Evolutionary conservation across 805 yeast species (phyloP).

Genomic region (Priceomyces castillae): DNA sequence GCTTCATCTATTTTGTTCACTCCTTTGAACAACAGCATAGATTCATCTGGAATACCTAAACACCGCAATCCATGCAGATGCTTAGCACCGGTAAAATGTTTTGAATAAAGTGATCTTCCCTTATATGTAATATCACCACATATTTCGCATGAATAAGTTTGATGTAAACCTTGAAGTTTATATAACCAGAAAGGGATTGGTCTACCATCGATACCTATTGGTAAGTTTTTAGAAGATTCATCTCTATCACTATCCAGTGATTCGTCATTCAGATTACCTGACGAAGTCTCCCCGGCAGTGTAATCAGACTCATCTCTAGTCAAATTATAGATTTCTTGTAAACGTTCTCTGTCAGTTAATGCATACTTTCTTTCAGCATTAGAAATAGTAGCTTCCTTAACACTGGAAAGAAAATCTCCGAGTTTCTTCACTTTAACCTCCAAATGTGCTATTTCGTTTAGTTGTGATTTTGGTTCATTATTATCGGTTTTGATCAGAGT

Average conservation of each 20-base stretch:
- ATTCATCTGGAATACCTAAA: slow-evolving; percentile 62
- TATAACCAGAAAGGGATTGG: slow-evolving; percentile 94
- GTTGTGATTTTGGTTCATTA: not conserved
- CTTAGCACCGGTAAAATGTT: slow-evolving; percentile 69
- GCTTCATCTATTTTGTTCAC: slow-evolving; percentile 72
- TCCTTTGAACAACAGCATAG: slow-evolving; percentile 51
- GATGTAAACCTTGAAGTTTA: slow-evolving; percentile 82
- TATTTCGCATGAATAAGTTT: slow-evolving; percentile 73
- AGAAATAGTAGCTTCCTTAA: slow-evolving; percentile 49
- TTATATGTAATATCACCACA: slow-evolving; percentile 74
- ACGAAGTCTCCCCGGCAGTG: slow-evolving; percentile 33
- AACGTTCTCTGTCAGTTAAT: slow-evolving; percentile 68
- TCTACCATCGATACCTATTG: slow-evolving; percentile 82
- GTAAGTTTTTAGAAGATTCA: slow-evolving; percentile 56
- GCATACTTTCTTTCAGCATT: slow-evolving; percentile 65
- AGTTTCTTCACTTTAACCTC: slow-evolving; percentile 43
- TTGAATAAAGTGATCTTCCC: slow-evolving; percentile 69
- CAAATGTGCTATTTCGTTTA: slow-evolving; percentile 30
- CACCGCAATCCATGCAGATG: slow-evolving; percentile 74
- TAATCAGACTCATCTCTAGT: slow-evolving; percentile 39
- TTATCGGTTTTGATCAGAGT: not conserved
- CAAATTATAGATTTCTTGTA: slow-evolving; percentile 45
- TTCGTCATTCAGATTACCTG: slow-evolving; percentile 21
- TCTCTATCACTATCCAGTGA: slow-evolving; percentile 29
- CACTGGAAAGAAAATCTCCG: slow-evolving; percentile 34